Conservation (phyloP, 495 filamentous ascomycete genomes). For the Penicillium waksmanii region DNA sequence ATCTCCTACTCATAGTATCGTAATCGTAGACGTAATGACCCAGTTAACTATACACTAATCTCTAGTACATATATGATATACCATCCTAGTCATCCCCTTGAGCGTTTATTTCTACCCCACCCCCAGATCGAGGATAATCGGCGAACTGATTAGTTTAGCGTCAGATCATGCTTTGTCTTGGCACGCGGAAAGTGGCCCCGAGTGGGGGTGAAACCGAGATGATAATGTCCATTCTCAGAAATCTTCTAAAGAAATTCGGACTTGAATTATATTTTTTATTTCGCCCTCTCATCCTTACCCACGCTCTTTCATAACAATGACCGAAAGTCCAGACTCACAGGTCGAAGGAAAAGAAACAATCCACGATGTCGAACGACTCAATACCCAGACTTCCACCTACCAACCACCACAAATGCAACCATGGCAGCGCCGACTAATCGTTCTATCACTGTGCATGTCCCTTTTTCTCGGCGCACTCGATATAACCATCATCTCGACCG, state of each 20-base stretch:
- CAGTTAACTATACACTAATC: no score
- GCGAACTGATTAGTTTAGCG: no score
- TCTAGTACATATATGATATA: background rate
- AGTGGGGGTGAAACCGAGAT: background rate
- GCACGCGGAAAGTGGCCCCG: background rate
- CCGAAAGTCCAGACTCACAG: background rate
- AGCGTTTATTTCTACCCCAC: no score
- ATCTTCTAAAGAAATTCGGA: background rate
- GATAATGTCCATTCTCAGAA: background rate
- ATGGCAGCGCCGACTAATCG: background rate
- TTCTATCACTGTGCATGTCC: background rate
- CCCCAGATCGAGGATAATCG: no score
- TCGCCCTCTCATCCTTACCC: background rate
- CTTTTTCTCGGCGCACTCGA: background rate
- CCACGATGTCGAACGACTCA: background rate
- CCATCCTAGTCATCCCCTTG: no score
- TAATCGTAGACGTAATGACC: no score
- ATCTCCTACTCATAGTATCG: no score
- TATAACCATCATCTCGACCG: conserved; percentile 55
- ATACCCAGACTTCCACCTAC: background rate
- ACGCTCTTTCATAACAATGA: background rate
- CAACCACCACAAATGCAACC: background rate
- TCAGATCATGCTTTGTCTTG: background rate
- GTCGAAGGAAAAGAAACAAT: background rate
- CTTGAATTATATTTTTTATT: background rate